Percentiles rank a stretch among this genome's conserved stretches.
Conservation (phyloP, 2,329 filamentous ascomycete genomes). For the Penicillium sp. region DNA sequence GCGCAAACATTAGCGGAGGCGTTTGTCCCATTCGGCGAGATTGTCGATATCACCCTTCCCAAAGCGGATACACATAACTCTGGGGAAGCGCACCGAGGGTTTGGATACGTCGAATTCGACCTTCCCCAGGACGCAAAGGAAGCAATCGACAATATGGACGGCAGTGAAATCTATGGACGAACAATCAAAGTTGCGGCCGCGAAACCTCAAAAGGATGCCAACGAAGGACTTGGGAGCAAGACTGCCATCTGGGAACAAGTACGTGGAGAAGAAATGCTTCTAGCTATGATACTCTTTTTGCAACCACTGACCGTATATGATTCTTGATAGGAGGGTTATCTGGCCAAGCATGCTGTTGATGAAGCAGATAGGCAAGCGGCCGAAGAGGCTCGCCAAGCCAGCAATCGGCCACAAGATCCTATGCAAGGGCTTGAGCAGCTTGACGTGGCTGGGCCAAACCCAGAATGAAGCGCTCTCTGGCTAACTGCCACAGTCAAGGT, state of each 20-base stretch:
- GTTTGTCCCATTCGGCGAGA: constrained; percentile 95
- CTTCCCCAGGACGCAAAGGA: constrained; percentile 78
- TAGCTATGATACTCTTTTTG: not conserved
- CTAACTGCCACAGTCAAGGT: constrained; percentile 19
- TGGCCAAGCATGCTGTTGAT: constrained; percentile 78
- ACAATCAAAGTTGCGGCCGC: constrained; percentile 88
- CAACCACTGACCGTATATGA: constrained; percentile 19
- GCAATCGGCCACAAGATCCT: constrained; percentile 63
- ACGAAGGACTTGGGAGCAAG: constrained; percentile 84
- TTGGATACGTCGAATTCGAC: constrained; percentile 95
- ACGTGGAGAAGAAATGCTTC: constrained; percentile 24
- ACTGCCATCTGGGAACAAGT: constrained; percentile 98
- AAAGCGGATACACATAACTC: constrained; percentile 78
- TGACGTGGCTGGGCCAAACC: constrained; percentile 88
- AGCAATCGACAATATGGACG: constrained; percentile 99
- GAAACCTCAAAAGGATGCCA: constrained; percentile 82
- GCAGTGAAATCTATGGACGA: constrained; percentile 86
- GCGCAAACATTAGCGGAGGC: constrained; percentile 73
- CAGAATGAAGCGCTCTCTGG: constrained; percentile 47
- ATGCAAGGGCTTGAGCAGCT: constrained; percentile 94
- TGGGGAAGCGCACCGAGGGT: constrained; percentile 76
- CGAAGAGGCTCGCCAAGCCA: constrained; percentile 50
- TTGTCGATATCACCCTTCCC: constrained; percentile 82
- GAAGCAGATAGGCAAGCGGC: constrained; percentile 67
- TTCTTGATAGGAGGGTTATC: constrained; percentile 73